Evolutionary conservation across 2,329 filamentous ascomycete species (phyloP).

Genomic region (Cercospora zeae-maydis): DNA sequence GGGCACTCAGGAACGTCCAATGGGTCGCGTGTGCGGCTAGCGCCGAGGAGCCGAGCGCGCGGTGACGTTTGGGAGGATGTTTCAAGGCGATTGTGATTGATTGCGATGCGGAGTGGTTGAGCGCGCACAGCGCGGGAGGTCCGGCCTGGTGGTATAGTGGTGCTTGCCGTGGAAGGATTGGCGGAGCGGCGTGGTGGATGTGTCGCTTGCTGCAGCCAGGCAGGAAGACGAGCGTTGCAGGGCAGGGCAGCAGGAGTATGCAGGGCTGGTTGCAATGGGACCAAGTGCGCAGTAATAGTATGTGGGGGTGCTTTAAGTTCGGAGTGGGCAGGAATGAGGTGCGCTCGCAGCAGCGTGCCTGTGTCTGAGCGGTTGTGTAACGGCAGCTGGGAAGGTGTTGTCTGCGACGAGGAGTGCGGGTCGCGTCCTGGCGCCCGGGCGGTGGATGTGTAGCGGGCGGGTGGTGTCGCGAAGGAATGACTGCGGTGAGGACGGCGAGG

Average conservation of each 20-base stretch:
- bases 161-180: conserved; percentile 8
- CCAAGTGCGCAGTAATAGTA: conserved; percentile 14
- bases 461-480: conserved; percentile 11
- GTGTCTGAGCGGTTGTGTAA: conserved; percentile 10
- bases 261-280: conserved; percentile 18
- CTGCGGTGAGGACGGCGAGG: conserved; percentile 12
- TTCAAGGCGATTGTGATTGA: neutral
- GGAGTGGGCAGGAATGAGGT: conserved; percentile 7
- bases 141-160: conserved; percentile 15
- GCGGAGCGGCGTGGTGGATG: conserved; percentile 10
- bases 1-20: neutral
- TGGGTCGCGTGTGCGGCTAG: conserved; percentile 1
- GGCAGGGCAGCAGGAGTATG: conserved; percentile 8
- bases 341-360: conserved; percentile 6
- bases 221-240: conserved; percentile 16
- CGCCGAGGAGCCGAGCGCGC: neutral
- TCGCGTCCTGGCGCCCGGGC: neutral
- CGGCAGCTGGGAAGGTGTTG: neutral
- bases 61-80: neutral
- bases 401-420: neutral
- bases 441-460: neutral
- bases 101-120: conserved; percentile 2
- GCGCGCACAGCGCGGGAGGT: conserved; percentile 16
- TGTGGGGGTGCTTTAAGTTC: conserved; percentile 13
- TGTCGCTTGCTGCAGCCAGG: conserved; percentile 20